phyloP scores from a whole-genome alignment of 225 moss, liverwort and hornwort species.

The Sphagnum contortum region DNA sequence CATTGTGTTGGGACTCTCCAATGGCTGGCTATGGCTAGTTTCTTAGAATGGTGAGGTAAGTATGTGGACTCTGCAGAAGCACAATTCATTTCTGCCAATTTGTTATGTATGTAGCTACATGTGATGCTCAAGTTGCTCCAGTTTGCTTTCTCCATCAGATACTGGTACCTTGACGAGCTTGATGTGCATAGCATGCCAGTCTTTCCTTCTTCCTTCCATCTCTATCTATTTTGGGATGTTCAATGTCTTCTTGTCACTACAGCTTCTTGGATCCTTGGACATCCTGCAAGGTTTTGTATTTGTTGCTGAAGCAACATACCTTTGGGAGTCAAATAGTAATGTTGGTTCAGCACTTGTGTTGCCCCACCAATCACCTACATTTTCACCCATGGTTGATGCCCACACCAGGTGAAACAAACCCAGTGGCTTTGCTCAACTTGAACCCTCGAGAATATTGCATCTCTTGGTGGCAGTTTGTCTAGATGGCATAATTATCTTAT shows the following conservation, averaged over 20 bases:
- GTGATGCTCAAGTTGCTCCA: too few species aligned
- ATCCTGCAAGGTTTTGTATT: slow-evolving; percentile 60
- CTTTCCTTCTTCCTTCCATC: background rate
- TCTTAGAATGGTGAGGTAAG: slow-evolving; percentile 88
- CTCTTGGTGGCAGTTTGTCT: slow-evolving; percentile 73
- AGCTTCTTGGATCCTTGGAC: slow-evolving; percentile 81
- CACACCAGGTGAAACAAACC: slow-evolving; percentile 43
- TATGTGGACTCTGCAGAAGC: background rate
- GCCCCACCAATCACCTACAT: slow-evolving; percentile 29
- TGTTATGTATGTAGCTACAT: too few species aligned
- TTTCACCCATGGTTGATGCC: slow-evolving; percentile 37
- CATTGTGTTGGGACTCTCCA: slow-evolving; percentile 70
- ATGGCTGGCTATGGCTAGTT: slow-evolving; percentile 70
- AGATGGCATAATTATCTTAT: slow-evolving; percentile 81
- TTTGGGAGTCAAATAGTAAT: slow-evolving; percentile 40
- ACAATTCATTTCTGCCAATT: background rate
- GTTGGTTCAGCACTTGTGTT: slow-evolving; percentile 25
- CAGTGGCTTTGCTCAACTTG: slow-evolving; percentile 63
- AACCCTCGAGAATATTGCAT: slow-evolving; percentile 61
- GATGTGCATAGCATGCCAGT: too few species aligned
- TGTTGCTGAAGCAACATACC: slow-evolving; percentile 48
- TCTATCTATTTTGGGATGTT: background rate
- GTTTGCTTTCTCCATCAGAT: too few species aligned
- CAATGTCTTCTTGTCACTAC: slow-evolving; percentile 7
- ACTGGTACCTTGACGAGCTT: too few species aligned